Base-by-base conservation (phyloP, 148 eudicot genomes). In the Rhododendron molle region DNA sequence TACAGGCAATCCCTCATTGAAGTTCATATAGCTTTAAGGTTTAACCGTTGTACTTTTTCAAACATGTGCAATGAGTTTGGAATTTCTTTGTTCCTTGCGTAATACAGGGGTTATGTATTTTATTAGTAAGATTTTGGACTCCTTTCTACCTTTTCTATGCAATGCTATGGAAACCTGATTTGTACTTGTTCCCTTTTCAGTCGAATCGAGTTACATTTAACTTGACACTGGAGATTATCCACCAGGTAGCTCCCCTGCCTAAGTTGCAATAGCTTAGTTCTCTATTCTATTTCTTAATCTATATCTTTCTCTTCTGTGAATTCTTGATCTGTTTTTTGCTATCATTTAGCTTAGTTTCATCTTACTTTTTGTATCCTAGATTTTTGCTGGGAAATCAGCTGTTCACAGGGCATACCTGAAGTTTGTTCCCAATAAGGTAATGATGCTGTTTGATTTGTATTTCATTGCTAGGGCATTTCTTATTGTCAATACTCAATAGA, bases 321-420 rank as follows among this genome's bases (percentile, higher is more conserved):
- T 65, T 54, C 49, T 85, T 47, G 82, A 50, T 58, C 18, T 5
- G 28, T 58, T 36, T 26, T 71, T 78, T 13, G 12, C 12, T 20
- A 38, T 72, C 47, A 34, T 52, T 67, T 74, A 82, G 46, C 76
- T 58, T 81, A 38, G 50, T 43, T 62, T 49, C 28, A 43, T 18
- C 7, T 40, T 44, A 62, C 44, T 86, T 69, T 73, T 11, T 78
- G 20, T 65, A 52, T 76, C 74, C 84, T 94, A 95, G 99, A 96
- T 95, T 82, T 96, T 96, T 92, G 99, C 98, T 87, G 98, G 95
- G 91, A 96, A 95, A 86, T 98, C 98, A 80, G 97, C 96, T 34
- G 98, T 96, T 85, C 98, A 95, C 88, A 93, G 90, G 83, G 98
- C 98, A 77, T 95, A 92, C 86, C 84, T 95, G 89, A 95, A 88